Evolutionary conservation across 176 grass and related monocot species (phyloP).

Genomic region (Bothriochloa decipiens): DNA sequence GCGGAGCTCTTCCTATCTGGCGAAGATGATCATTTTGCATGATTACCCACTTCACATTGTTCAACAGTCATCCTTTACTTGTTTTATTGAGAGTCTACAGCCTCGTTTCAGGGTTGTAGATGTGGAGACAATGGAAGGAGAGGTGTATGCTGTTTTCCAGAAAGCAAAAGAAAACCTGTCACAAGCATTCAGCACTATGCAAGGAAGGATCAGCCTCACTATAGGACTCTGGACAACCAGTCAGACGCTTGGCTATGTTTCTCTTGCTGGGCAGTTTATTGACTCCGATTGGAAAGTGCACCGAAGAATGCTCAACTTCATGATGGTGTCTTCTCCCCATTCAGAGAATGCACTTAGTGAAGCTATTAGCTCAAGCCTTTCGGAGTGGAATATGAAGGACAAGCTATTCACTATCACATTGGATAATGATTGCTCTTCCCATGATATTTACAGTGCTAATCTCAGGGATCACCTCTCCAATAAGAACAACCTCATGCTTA

Average conservation of each 20-base stretch:
- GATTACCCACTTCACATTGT: conserved; percentile 93
- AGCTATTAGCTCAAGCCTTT: conserved; percentile 67
- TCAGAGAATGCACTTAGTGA: conserved; percentile 90
- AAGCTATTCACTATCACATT: conserved; percentile 86
- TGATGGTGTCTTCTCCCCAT: conserved; percentile 95
- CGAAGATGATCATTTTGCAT: conserved; percentile 84
- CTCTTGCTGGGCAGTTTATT: conserved; percentile 69
- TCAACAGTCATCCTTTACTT: conserved; percentile 64
- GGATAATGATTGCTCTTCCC: conserved; percentile 87
- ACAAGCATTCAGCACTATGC: conserved; percentile 61
- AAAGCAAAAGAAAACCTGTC: conserved; percentile 64
- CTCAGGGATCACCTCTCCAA: conserved; percentile 74
- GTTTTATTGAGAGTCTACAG: conserved; percentile 71
- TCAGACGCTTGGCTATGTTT: conserved; percentile 90
- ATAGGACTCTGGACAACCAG: conserved; percentile 82
- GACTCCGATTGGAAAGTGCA: conserved; percentile 72
- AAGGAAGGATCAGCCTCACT: conserved; percentile 77
- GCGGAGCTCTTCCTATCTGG: conserved; percentile 60
- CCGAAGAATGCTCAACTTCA: conserved; percentile 85
- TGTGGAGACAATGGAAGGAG: conserved; percentile 66
- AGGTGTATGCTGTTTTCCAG: conserved; percentile 78
- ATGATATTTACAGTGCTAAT: conserved; percentile 97
- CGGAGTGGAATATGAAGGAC: conserved; percentile 81
- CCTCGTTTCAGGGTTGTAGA: conserved; percentile 71
- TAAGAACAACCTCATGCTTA: conserved; percentile 86